These are phyloP conservation scores for Lentinula guzmanii DNA, from an alignment of 768 basidiomycete genomes.

Conservation along the genomic window DNA sequence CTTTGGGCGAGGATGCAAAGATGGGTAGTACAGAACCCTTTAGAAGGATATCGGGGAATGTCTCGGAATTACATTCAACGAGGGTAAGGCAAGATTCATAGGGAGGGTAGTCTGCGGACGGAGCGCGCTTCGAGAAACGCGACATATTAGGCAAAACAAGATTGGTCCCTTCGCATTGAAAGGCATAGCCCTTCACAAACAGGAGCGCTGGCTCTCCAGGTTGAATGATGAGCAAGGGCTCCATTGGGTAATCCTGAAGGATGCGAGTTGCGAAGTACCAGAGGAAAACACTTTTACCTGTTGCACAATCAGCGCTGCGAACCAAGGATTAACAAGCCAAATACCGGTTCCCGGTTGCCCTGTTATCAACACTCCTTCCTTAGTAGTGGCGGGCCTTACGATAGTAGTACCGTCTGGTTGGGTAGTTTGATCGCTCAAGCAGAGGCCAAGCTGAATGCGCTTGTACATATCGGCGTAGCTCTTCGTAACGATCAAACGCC, in stretches of 20 bases:
- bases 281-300: neutral
- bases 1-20: too few relatives aligned
- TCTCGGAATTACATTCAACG: too few relatives aligned
- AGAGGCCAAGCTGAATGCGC: neutral
- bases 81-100: too few relatives aligned
- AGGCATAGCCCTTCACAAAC: neutral
- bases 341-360: neutral
- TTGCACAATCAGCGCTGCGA: neutral
- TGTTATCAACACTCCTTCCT: neutral
- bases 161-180: neutral
- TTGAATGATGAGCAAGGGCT: neutral
- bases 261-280: neutral
- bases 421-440: neutral
- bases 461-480: neutral
- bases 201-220: neutral
- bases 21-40: too few relatives aligned
- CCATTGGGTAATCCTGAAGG: neutral
- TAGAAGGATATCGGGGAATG: too few relatives aligned
- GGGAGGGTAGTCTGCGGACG: too few relatives aligned
- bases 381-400: neutral
- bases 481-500: neutral
- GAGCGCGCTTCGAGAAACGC: too few relatives aligned
- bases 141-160: too few relatives aligned
- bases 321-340: neutral
- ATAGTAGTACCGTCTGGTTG: neutral